A percentile compares a stretch with the other conserved stretches of the same genome.
Conservation (phyloP, 148 eudicot genomes). For the Fagopyrum tataricum region DNA sequence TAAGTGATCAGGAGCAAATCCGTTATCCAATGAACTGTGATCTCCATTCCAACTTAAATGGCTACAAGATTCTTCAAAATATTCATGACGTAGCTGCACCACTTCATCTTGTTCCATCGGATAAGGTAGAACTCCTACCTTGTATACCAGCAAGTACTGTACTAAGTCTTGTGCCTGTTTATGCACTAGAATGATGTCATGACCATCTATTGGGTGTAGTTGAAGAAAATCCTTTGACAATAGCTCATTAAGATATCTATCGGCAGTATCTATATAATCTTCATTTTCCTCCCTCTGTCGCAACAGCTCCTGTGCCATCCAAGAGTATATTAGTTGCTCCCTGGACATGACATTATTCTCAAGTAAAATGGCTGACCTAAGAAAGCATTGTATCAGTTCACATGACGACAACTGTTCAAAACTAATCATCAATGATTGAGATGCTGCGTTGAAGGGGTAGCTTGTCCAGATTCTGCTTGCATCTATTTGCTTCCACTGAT, state of each 20-base stretch:
- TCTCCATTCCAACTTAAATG: not conserved
- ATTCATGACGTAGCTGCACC: not conserved
- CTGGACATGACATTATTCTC: not conserved
- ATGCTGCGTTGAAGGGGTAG: not conserved
- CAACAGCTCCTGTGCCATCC: conserved; percentile 21
- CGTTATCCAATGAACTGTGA: not conserved
- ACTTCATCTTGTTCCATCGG: not conserved
- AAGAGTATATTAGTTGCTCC: not conserved
- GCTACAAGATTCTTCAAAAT: no score
- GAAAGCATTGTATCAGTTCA: conserved; percentile 11
- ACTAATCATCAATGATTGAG: no score
- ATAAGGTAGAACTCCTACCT: not conserved
- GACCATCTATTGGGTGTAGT: not conserved
- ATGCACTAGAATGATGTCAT: not conserved
- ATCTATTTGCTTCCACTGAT: conserved; percentile 10
- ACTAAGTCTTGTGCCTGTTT: not conserved
- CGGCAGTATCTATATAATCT: conserved; percentile 13
- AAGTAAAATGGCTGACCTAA: conserved; percentile 13
- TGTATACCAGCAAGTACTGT: not conserved
- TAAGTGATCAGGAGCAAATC: not conserved
- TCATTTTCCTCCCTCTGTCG: not conserved
- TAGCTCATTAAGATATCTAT: conserved; percentile 15
- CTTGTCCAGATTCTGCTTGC: not conserved
- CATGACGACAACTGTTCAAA: not conserved
- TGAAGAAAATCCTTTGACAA: conserved; percentile 16